These are phyloP conservation scores for Rhizopogon vinicolor DNA, from an alignment of 768 basidiomycete genomes.

Conservation along the genomic window DNA sequence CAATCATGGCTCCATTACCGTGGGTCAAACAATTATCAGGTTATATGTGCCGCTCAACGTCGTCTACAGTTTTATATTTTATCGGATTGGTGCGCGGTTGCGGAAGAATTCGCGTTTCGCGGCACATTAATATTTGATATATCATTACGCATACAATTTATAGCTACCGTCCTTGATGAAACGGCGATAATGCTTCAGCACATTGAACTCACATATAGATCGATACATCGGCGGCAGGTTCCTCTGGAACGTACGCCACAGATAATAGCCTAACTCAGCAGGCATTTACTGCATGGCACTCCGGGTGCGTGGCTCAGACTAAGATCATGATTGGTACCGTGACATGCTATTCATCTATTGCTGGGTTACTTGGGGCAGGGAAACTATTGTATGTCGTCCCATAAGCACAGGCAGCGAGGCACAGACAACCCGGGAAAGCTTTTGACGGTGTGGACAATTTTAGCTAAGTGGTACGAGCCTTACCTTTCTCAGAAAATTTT, in stretches of 20 bases:
- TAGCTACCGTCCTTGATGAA: not conserved
- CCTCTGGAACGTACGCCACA: not conserved
- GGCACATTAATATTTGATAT: slow-evolving; percentile 15
- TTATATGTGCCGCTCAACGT: not conserved
- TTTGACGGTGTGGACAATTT: not conserved
- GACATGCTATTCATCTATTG: not conserved
- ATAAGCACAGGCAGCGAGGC: not conserved
- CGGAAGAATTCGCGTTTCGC: slow-evolving; percentile 42
- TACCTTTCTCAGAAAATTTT: not conserved
- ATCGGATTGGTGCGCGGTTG: slow-evolving; percentile 40
- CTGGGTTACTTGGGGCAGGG: not conserved
- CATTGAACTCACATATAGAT: not conserved
- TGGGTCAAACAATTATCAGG: slow-evolving; percentile 26
- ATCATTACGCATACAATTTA: not conserved
- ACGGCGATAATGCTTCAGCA: not conserved
- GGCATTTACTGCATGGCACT: too few species aligned
- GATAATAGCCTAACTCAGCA: too few species aligned
- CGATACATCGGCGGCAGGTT: not conserved
- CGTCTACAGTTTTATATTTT: slow-evolving; percentile 41
- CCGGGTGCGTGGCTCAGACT: not conserved
- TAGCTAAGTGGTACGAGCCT: not conserved
- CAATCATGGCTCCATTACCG: slow-evolving; percentile 60
- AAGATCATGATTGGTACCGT: too few species aligned
- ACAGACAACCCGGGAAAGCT: not conserved
- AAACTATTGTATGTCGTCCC: not conserved